Evolutionary conservation across 2,329 filamentous ascomycete species (phyloP), one percentile per base, ranked within the genome.

Genomic region (Fusarium keratoplasticum): DNA sequence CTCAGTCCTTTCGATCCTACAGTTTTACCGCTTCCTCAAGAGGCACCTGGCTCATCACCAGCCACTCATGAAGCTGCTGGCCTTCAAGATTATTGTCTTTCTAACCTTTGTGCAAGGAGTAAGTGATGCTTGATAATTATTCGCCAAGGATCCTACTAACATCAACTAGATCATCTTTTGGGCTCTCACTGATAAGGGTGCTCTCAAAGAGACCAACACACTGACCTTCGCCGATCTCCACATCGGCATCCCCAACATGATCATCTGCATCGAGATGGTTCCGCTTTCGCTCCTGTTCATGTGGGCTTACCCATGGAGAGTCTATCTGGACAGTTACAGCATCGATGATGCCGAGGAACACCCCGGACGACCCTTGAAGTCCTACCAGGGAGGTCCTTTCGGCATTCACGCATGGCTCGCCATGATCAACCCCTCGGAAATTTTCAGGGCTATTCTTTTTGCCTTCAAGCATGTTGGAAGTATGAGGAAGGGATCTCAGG

Each of bases 221-320:
- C 73, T 77, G 1, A 77, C 75, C 1, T 77, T 64, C 14, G 75
- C 75, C 1, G 75, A 77, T 44, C 61, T 77, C 4, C 65, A 77
- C 18, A 38, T 77, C 5, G 73, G 75, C 2, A 75, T 77, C 1
- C 75, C 75, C 27, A 76, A 73, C 27, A 47, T 77, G 0, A 58
- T 77, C 18, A 65, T 66, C 2, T 77, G 75, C 25, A 55, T 73
- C 2, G 64, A 75, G 20, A 75, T 75, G 75, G 69, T 77, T 16
- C 75, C 75, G 2, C 7, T 77, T 6, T 58, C 75, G 0, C 36
- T 77, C 0, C 71, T 76, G 55, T 77, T 77, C n/a, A 52, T 61
- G 10, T 69, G 47, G 3, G 75, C 71, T 2, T 77, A 73, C 29
- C 67, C 75, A 13, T 76, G 75, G 75, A 64, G 63, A n/a, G 66